Percentiles rank a stretch among this genome's conserved stretches.
Conservation (phyloP, 2,329 filamentous ascomycete species). For the Colletotrichum sp. region DNA sequence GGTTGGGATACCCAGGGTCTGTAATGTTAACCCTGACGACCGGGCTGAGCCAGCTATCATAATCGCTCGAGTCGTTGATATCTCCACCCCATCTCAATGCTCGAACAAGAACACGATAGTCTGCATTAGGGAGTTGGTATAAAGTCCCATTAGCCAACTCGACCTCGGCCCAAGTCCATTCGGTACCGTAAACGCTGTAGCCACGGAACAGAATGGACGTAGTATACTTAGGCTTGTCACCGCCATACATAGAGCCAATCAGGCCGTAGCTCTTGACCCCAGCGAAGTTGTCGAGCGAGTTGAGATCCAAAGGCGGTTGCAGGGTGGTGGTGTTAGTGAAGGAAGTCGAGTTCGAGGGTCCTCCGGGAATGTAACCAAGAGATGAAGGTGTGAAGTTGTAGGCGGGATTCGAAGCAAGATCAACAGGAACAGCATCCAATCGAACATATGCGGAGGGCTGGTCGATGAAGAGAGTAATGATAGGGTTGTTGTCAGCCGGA, state of each 20-base stretch:
- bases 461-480: neutral
- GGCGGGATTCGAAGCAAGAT: neutral
- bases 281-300: neutral
- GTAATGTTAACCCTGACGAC: slow-evolving; percentile 5
- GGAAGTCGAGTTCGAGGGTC: neutral
- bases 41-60: slow-evolving; percentile 16
- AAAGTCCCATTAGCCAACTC: slow-evolving; percentile 6
- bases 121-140: slow-evolving; percentile 12
- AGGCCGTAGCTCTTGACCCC: slow-evolving; percentile 10
- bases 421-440: neutral
- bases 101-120: slow-evolving; percentile 11
- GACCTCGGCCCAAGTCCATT: slow-evolving; percentile 10
- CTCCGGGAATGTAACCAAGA: neutral
- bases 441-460: slow-evolving; percentile 8
- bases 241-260: slow-evolving; percentile 1
- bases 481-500: neutral
- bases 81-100: neutral
- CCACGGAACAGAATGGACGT: slow-evolving; percentile 1
- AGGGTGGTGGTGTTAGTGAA: neutral
- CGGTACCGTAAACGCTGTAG: neutral
- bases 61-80: neutral
- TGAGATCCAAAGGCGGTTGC: neutral
- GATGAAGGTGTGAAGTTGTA: slow-evolving; percentile 2
- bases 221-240: neutral
- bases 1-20: slow-evolving; percentile 1